These are phyloP conservation scores for Priceomyces melissophilus DNA, from an alignment of 805 yeast genomes.

Conservation along the genomic window DNA sequence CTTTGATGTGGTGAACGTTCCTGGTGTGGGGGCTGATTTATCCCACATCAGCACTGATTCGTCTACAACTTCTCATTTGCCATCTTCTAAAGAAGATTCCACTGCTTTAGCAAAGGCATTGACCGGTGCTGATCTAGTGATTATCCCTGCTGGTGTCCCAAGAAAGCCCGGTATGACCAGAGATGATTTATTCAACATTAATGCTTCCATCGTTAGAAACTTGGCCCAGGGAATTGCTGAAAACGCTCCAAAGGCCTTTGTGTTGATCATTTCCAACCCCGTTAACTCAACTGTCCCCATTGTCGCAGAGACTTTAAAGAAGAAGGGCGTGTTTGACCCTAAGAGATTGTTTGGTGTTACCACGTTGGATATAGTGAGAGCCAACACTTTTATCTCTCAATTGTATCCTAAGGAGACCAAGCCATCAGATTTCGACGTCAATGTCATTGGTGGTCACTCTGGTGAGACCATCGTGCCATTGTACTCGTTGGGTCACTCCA, in stretches of 20 bases:
- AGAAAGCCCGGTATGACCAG: slow-evolving; percentile 95
- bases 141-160: slow-evolving; percentile 85
- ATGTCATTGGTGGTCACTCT: slow-evolving; percentile 92
- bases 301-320: slow-evolving; percentile 74
- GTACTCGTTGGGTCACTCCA: slow-evolving; percentile 46
- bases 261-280: slow-evolving; percentile 86
- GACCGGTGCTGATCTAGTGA: slow-evolving; percentile 45
- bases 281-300: slow-evolving; percentile 92
- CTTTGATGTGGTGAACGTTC: slow-evolving; percentile 79
- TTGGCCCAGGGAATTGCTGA: slow-evolving; percentile 74
- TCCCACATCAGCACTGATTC: slow-evolving; percentile 77
- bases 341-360: slow-evolving; percentile 82
- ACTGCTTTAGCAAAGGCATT: slow-evolving; percentile 45
- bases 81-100: slow-evolving; percentile 49
- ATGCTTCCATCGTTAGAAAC: slow-evolving; percentile 74
- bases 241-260: slow-evolving; percentile 69
- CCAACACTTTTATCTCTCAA: slow-evolving; percentile 74
- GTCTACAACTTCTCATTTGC: slow-evolving; percentile 56
- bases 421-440: slow-evolving; percentile 55
- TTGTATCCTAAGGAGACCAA: slow-evolving; percentile 41
- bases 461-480: slow-evolving; percentile 93
- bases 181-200: slow-evolving; percentile 81
- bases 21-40: slow-evolving; percentile 87
- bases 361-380: slow-evolving; percentile 81
- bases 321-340: slow-evolving; percentile 66